Percentiles rank a stretch among this genome's conserved stretches.
Conservation (phyloP, 2,329 filamentous ascomycete species). For the Cordyceps cicadae region DNA sequence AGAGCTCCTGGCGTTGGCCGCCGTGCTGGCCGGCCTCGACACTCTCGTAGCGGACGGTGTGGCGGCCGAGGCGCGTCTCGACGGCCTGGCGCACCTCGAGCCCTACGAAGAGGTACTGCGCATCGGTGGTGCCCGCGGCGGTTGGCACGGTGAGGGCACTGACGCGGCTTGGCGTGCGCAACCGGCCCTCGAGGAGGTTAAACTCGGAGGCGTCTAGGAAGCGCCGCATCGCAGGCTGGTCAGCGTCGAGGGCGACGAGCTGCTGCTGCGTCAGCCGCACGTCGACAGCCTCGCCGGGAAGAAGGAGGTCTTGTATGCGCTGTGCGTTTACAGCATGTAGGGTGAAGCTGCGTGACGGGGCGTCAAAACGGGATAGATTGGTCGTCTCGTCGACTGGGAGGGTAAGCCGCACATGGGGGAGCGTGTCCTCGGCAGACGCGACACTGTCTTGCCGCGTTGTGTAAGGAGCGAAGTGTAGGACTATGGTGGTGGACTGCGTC, state of each 20-base stretch:
- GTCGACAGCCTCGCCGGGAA: conserved; percentile 40
- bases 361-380: conserved; percentile 20
- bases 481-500: conserved; percentile 25
- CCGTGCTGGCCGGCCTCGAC: conserved; percentile 44
- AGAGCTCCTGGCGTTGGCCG: conserved; percentile 43
- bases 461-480: conserved; percentile 39
- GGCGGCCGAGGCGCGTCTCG: conserved; percentile 33
- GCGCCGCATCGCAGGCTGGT: conserved; percentile 28
- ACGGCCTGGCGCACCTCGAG: conserved; percentile 43
- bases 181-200: conserved; percentile 32
- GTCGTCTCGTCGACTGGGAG: conserved; percentile 24
- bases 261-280: conserved; percentile 33
- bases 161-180: conserved; percentile 30
- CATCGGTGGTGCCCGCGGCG: conserved; percentile 8
- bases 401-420: conserved; percentile 22
- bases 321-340: conserved; percentile 24
- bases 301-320: conserved; percentile 34
- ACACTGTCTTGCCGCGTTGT: conserved; percentile 5
- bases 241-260: conserved; percentile 31
- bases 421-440: background rate
- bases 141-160: conserved; percentile 23
- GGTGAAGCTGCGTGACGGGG: conserved; percentile 22
- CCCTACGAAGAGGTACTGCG: conserved; percentile 37
- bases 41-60: conserved; percentile 42
- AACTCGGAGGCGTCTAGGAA: conserved; percentile 40